Base-by-base conservation (phyloP, 1,284 basidiomycete species). In the Boletus calvinii region DNA sequence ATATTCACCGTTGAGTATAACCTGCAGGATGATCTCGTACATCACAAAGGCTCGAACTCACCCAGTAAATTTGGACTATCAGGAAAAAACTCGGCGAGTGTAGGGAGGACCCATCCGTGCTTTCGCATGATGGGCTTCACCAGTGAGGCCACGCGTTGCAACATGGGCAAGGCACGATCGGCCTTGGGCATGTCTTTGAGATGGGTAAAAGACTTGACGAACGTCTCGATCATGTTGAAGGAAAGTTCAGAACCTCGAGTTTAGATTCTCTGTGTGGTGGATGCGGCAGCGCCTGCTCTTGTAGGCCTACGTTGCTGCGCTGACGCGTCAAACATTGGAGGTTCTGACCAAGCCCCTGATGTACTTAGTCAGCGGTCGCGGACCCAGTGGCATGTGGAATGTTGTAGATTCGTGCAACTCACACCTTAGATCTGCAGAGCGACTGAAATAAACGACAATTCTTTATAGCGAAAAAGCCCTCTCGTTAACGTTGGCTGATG, bases 81-180 rank as follows among this genome's bases (percentile, higher is more conserved):
- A 1, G 92, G 93, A 59, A 91, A 88, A 76, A 95, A 94, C 68
- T 96, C 93, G 12, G 86, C 77, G 13, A 95, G 79, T 0, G 82
- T 77, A n/a, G 91, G 91, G 8, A 96, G 76, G 31, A 79, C 76
- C 92, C 92, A 94, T 6, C 73, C 72, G 59, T 86, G 85, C 60
- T 87, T 91, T 54, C 83, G 75, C 92, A 94, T 94, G 60, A 95
- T 90, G 4, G 92, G 92, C 67, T 93, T 93, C 41, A 94, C 91
- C 47, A 91, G 77, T 13, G 86, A 87, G 0, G 90, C 88, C 30
- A 90, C 77, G 59, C 82, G 80, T 65, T 92, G 83, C 29, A 94
- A 77, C 56, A 90, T 74, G 13, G 74, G 62, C 30, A 88, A 72
- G 22, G 87, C 87, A 39, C 77, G 74, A 54, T 85, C 78, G 37